Conservation (phyloP, 345 rosid genomes). For the Dovyalis caffra region DNA sequence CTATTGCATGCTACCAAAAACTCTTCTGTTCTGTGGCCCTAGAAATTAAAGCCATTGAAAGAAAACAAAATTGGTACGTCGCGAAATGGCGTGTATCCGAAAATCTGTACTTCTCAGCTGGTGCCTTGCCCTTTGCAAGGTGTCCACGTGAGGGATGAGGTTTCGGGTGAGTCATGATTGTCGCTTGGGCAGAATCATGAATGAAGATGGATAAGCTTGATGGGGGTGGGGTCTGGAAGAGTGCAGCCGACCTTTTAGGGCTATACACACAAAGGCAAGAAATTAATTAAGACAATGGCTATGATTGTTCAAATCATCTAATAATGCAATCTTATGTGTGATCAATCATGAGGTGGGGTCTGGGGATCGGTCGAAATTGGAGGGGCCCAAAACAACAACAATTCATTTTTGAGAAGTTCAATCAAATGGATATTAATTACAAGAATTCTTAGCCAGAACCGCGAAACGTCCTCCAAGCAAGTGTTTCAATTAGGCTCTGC, state of each 20-base stretch:
- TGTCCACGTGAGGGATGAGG: not conserved
- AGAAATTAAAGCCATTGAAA: not conserved
- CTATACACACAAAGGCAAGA: not conserved
- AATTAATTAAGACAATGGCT: no score
- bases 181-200: not conserved
- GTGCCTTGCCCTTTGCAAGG: not conserved
- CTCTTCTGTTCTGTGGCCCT: no score
- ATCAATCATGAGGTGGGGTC: conserved; percentile 10
- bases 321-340: not conserved
- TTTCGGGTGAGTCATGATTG: not conserved
- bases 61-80: not conserved
- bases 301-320: conserved; percentile 1
- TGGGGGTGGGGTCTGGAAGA: not conserved
- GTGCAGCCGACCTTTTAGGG: not conserved
- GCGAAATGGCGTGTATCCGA: not conserved
- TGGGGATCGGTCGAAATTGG: not conserved
- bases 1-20: not conserved
- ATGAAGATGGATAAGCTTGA: not conserved
- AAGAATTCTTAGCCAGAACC: no score
- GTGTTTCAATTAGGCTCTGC: no score
- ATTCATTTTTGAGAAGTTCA: not conserved
- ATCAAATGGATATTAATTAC: no score
- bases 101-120: not conserved
- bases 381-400: not conserved
- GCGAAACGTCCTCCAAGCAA: no score